A percentile compares a stretch with the other conserved stretches of the same genome.
These are phyloP conservation scores for Candida silvatica DNA, from an alignment of 805 yeast species.

Conservation along the genomic window DNA sequence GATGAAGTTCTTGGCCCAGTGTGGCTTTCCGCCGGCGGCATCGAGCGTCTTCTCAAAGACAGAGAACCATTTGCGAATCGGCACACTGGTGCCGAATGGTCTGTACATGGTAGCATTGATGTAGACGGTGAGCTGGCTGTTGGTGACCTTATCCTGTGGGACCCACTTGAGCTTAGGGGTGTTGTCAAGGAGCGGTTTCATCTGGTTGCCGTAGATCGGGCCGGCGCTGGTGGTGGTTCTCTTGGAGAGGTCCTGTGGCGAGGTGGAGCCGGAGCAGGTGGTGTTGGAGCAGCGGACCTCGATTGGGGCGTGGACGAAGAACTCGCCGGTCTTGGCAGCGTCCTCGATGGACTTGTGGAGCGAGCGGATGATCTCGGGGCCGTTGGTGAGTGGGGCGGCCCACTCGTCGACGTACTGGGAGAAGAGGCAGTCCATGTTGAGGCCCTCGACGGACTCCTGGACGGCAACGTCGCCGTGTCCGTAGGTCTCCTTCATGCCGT, in stretches of 20 bases:
- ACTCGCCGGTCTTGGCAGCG: slow-evolving; percentile 55
- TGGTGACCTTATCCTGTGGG: slow-evolving; percentile 45
- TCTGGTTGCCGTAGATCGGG: slow-evolving; percentile 74
- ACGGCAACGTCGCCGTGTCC: slow-evolving; percentile 56
- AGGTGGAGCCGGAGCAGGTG: slow-evolving; percentile 33
- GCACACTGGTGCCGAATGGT: slow-evolving; percentile 75
- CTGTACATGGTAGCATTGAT: slow-evolving; percentile 93
- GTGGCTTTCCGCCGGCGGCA: slow-evolving; percentile 87
- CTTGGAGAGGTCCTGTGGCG: slow-evolving; percentile 36
- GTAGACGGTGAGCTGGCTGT: slow-evolving; percentile 75
- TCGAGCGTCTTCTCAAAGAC: slow-evolving; percentile 73
- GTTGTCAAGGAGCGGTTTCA: slow-evolving; percentile 74
- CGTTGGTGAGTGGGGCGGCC: slow-evolving; percentile 84
- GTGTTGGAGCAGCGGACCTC: slow-evolving; percentile 93
- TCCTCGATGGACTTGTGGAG: slow-evolving; percentile 50
- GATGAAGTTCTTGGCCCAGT: slow-evolving; percentile 95
- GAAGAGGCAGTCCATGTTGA: slow-evolving; percentile 93
- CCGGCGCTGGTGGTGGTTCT: slow-evolving; percentile 56
- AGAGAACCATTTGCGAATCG: slow-evolving; percentile 72
- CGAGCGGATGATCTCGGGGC: slow-evolving; percentile 60
- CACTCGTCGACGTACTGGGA: slow-evolving; percentile 94
- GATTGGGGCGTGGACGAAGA: slow-evolving; percentile 88
- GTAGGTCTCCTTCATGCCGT: slow-evolving; percentile 63
- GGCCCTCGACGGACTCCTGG: slow-evolving; percentile 74
- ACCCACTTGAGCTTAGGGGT: slow-evolving; percentile 62